phyloP scores from a whole-genome alignment of 2,329 filamentous ascomycete genomes.

The Didymella pinodella region DNA sequence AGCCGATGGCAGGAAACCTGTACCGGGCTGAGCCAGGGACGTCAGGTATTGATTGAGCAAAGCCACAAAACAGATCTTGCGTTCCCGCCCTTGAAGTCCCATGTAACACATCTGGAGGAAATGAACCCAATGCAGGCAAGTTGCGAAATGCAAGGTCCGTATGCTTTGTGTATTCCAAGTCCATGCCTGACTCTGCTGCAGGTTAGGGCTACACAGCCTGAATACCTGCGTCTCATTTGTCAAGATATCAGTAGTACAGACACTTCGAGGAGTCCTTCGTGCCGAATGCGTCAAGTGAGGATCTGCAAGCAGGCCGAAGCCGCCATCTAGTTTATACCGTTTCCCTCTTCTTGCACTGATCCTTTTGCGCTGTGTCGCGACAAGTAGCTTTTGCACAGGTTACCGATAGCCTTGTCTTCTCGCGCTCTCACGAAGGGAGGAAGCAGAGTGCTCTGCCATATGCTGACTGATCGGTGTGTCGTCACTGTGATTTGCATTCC shows the following conservation, averaged over 20 bases:
- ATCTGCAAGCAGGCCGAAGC: too few species aligned
- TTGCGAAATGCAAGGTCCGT: neutral
- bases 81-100: neutral
- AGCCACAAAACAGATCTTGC: neutral
- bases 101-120: neutral
- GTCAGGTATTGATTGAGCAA: neutral
- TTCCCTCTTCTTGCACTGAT: neutral
- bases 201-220: neutral
- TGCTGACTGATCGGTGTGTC: neutral
- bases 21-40: neutral
- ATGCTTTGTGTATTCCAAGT: neutral
- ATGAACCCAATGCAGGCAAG: neutral
- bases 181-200: neutral
- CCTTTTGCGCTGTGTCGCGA: neutral
- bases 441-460: neutral
- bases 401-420: neutral
- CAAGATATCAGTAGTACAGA: neutral
- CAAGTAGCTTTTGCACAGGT: neutral
- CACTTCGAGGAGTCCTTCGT: neutral
- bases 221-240: neutral
- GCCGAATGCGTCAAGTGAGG: too few species aligned
- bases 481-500: neutral
- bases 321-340: too few species aligned
- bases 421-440: neutral
- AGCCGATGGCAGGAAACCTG: neutral